Conservation (phyloP, 2,329 filamentous ascomycete genomes). For the Ampelomyces quisqualis region DNA sequence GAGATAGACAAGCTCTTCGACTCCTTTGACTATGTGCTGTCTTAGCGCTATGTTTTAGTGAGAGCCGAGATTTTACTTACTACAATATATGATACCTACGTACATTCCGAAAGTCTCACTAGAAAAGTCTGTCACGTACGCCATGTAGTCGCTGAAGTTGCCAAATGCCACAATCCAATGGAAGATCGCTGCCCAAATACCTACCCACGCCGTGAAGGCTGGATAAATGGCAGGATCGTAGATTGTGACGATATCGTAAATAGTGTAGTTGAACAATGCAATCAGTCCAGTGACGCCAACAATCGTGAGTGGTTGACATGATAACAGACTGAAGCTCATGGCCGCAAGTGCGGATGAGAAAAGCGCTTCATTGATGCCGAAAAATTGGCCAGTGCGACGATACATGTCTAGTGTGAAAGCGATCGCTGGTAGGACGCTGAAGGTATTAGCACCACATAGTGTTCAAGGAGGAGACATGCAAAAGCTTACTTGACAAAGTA, state of each 20-base stretch:
- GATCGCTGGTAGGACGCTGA: conserved; percentile 57
- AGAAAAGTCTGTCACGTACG: conserved; percentile 60
- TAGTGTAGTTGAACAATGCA: conserved; percentile 60
- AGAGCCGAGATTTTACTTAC: conserved; percentile 25
- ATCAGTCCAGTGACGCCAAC: conserved; percentile 57
- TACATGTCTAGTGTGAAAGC: conserved; percentile 62
- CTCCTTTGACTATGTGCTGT: conserved; percentile 51
- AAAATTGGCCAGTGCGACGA: conserved; percentile 56
- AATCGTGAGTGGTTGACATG: conserved; percentile 57
- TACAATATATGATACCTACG: conserved; percentile 58
- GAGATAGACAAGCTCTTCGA: conserved; percentile 57
- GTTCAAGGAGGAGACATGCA: too few relatives aligned
- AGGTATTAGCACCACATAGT: conserved; percentile 3
- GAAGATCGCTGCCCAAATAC: conserved; percentile 59
- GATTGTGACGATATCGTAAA: conserved; percentile 56
- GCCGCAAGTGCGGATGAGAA: conserved; percentile 58
- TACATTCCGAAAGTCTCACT: conserved; percentile 57
- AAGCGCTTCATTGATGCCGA: conserved; percentile 58
- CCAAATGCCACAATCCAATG: conserved; percentile 58
- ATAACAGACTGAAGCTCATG: conserved; percentile 56
- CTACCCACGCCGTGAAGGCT: conserved; percentile 58
- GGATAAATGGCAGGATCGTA: conserved; percentile 55
- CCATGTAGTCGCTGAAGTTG: conserved; percentile 60
- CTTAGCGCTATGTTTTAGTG: neutral
- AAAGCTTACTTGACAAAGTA: conserved; percentile 57